Base-by-base conservation (phyloP, 2,329 filamentous ascomycete species). In the Cadophora sp. region DNA sequence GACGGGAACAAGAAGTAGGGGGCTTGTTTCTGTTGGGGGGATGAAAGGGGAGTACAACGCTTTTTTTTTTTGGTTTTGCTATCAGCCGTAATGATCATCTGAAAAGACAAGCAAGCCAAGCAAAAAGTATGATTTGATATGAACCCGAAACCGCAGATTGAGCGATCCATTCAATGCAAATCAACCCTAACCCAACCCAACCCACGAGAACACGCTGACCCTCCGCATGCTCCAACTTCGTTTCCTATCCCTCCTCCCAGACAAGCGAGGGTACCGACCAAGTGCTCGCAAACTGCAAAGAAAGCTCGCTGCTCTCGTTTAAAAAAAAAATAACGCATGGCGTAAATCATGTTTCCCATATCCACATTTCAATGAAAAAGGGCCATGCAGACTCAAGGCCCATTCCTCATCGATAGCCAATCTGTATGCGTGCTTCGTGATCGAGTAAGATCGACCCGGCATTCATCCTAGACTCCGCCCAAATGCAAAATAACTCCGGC, bases 401-500 rank as follows among this genome's bases (percentile, higher is more conserved):
- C 47, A 53, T n/a, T 55, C 24, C 22, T 39, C 20, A 45, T 45
- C 18, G 60, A 62, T 62, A 62, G 60, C 60, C 60, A 62, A 62
- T 62, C 48, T 62, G 47, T 62, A 45, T 45, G 39, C 47, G 27
- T 50, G 45, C 45, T 50, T 62, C 47, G 45, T 50, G 27, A 36
- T 62, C 33, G 45, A 62, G 24, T 50, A 6, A 51, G 30, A 20
- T 47, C 48, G 30, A 27, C 48, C 27, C n/a, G 20, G 48, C 60
- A 43, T 39, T 27, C 36, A 43, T 45, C 60, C 48, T 11, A 39
- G 48, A 62, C 60, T 55, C 60, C 60, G 36, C 71, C 68, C 67
- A 74, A 71, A 73, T 73, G 73, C 72, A 71, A 70, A 67, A 69
- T 62, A 43, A 73, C 73, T 68, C 73, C 73, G 66, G 56, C 71